A percentile compares a stretch with the other conserved stretches of the same genome.
Conservation (phyloP, 179 eudicot genomes). For the Vitellaria paradoxa region DNA sequence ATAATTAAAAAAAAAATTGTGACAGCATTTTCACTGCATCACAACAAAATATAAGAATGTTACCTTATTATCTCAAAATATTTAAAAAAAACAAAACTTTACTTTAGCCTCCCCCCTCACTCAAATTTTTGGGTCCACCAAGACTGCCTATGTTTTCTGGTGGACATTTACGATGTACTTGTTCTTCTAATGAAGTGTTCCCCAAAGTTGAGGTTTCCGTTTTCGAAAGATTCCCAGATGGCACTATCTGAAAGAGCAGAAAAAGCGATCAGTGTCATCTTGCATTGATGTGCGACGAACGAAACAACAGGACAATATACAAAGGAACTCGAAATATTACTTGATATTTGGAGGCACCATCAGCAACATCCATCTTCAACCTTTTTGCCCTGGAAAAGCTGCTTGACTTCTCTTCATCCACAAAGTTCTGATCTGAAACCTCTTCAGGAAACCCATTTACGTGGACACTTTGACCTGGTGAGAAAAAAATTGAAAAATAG, state of each 20-base stretch:
- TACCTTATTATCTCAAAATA: too few relatives aligned
- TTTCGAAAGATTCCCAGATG: background rate
- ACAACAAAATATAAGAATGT: background rate
- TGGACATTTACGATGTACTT: background rate
- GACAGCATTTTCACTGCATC: background rate
- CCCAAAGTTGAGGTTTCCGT: background rate
- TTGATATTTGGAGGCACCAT: constrained; percentile 17
- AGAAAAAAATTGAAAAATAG: background rate
- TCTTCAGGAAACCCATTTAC: constrained; percentile 20
- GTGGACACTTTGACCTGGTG: background rate
- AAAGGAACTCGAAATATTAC: constrained; percentile 6
- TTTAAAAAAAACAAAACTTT: too few relatives aligned
- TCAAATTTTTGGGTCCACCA: too few relatives aligned
- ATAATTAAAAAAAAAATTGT: background rate
- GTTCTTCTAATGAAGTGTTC: background rate
- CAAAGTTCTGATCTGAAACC: constrained; percentile 38
- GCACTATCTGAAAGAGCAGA: constrained; percentile 11
- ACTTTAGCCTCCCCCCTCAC: too few relatives aligned
- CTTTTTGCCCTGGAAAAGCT: constrained; percentile 19
- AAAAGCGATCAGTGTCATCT: background rate
- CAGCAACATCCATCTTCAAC: constrained; percentile 15
- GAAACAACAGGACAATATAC: background rate
- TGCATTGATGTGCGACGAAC: background rate
- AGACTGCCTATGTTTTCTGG: background rate
- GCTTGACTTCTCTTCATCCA: constrained; percentile 21